phyloP scores from a whole-genome alignment of 257 asterid genomes.

The Ajuga chamaepitys region DNA sequence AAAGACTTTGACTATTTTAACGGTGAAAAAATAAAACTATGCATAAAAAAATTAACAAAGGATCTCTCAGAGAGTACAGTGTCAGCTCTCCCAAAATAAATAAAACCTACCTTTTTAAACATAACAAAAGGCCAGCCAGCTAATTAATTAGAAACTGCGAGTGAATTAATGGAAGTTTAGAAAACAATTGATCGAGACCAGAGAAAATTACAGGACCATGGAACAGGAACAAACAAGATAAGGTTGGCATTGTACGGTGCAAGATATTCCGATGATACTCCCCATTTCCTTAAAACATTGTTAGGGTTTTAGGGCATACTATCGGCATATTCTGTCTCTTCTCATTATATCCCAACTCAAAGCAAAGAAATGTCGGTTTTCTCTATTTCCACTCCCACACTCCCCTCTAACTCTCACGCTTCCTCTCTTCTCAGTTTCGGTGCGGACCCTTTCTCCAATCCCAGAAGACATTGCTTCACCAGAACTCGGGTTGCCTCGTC shows the following conservation, averaged over 20 bases:
- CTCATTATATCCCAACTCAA: neutral
- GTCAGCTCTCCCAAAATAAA: too few species aligned
- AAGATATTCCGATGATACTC: neutral
- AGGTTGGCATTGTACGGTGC: slow-evolving; percentile 19
- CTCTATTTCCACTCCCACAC: slow-evolving; percentile 15
- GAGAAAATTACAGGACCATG: neutral
- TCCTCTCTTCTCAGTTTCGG: slow-evolving; percentile 19
- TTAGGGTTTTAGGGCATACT: slow-evolving; percentile 39
- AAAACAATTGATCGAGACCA: neutral
- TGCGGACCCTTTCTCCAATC: neutral
- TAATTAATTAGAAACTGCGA: neutral
- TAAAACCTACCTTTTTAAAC: too few species aligned
- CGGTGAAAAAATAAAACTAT: too few species aligned
- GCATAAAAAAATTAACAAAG: too few species aligned
- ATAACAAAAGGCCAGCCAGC: too few species aligned
- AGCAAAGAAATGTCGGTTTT: slow-evolving; percentile 19
- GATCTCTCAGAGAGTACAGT: too few species aligned
- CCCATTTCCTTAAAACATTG: neutral
- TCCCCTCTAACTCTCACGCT: slow-evolving; percentile 23
- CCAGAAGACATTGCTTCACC: slow-evolving; percentile 1
- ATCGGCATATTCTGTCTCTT: slow-evolving; percentile 22
- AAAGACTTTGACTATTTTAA: too few species aligned
- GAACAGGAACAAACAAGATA: slow-evolving; percentile 15
- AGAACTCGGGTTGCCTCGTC: slow-evolving; percentile 45
- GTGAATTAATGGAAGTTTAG: neutral